Conservation (phyloP, 306 rosid species). For the Cercis canadensis region DNA sequence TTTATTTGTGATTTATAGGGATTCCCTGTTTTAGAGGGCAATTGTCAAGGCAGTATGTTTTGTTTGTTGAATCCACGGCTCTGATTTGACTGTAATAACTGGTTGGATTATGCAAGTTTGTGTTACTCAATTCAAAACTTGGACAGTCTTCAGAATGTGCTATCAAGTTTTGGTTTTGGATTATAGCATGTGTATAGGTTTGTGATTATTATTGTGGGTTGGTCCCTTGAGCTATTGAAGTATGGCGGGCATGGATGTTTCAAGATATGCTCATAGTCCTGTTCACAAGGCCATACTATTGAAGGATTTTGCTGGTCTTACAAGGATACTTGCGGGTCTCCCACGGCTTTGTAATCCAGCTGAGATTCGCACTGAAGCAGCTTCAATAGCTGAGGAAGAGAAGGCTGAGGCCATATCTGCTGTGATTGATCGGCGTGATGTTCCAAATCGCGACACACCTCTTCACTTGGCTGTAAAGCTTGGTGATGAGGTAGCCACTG, state of each 20-base stretch:
- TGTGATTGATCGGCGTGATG: constrained; percentile 86
- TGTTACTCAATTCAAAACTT: constrained; percentile 31
- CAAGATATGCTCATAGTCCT: constrained; percentile 81
- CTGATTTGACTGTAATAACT: constrained; percentile 24
- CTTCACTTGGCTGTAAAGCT: constrained; percentile 93
- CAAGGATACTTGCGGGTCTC: constrained; percentile 64
- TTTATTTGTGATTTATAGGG: constrained; percentile 40
- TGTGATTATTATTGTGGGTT: constrained; percentile 47
- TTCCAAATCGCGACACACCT: constrained; percentile 87
- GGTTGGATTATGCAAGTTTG: constrained; percentile 35
- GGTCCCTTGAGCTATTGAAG: constrained; percentile 47
- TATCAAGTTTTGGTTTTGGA: constrained; percentile 29
- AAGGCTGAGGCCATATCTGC: constrained; percentile 86
- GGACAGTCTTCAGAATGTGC: constrained; percentile 14
- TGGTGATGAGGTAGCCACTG: constrained; percentile 78
- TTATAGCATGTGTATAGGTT: constrained; percentile 41
- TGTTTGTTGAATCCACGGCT: constrained; percentile 39
- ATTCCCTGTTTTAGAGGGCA: constrained; percentile 37
- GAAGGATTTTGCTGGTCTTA: constrained; percentile 78
- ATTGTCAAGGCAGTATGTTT: constrained; percentile 49
- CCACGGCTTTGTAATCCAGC: constrained; percentile 70
- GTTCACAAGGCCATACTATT: constrained; percentile 82
- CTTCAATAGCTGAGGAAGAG: constrained; percentile 79
- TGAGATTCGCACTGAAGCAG: constrained; percentile 71
- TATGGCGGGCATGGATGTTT: constrained; percentile 86